Percentiles rank a stretch among this genome's conserved stretches.
Evolutionary conservation across 768 basidiomycete genomes (phyloP).

Genomic region (Rhizopogon vinicolor): DNA sequence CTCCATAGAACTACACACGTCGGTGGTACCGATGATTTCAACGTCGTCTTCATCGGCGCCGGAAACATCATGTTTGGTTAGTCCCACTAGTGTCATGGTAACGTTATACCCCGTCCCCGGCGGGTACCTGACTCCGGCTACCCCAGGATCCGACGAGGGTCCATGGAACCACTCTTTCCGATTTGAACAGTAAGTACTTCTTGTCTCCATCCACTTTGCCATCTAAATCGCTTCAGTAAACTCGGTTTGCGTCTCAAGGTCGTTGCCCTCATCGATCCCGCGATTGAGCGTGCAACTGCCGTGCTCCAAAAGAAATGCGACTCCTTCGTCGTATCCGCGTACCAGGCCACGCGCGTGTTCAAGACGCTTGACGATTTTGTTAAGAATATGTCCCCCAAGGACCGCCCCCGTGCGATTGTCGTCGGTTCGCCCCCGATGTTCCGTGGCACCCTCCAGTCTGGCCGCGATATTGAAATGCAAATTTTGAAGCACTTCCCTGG

Average conservation of each 20-base stretch:
- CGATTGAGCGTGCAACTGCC: conserved; percentile 70
- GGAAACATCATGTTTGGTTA: conserved; percentile 98
- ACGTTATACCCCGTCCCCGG: background rate
- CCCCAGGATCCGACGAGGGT: conserved; percentile 75
- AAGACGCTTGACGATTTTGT: conserved; percentile 84
- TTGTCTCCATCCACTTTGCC: conserved; percentile 1
- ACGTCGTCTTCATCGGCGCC: conserved; percentile 92
- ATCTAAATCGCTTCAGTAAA: conserved; percentile 50
- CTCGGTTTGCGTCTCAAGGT: conserved; percentile 95
- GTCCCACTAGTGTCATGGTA: conserved; percentile 7
- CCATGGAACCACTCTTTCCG: conserved; percentile 94
- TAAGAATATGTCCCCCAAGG: conserved; percentile 56
- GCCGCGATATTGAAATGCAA: conserved; percentile 84
- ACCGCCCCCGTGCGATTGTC: conserved; percentile 77
- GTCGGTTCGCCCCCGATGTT: conserved; percentile 94
- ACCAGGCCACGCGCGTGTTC: conserved; percentile 83
- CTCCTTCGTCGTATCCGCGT: conserved; percentile 91
- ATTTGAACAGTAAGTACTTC: conserved; percentile 67
- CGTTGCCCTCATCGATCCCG: conserved; percentile 91
- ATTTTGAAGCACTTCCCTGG: conserved; percentile 86
- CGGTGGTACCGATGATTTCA: conserved; percentile 72
- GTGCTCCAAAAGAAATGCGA: conserved; percentile 88
- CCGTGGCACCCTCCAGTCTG: conserved; percentile 71
- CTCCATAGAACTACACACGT: conserved; percentile 42
- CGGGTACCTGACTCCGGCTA: background rate